phyloP scores from a whole-genome alignment of 805 yeast genomes.

The Limtongozyma cylindracea region DNA sequence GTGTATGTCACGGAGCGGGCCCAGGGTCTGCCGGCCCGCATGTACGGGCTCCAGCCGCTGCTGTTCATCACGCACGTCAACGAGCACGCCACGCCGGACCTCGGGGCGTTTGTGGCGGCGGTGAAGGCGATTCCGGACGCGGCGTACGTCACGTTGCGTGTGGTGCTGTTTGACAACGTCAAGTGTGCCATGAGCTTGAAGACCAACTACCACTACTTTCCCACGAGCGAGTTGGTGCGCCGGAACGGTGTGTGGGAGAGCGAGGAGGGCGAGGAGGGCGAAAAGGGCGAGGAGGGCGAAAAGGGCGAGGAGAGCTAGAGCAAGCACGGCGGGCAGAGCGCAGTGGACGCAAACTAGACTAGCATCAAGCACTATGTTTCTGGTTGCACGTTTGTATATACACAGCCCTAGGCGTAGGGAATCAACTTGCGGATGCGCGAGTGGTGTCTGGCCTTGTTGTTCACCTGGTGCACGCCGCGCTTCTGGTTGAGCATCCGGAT shows the following conservation, averaged over 20 bases:
- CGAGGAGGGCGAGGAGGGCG: constrained; percentile 14
- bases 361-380: too few relatives aligned
- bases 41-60: constrained; percentile 54
- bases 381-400: too few relatives aligned
- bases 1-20: constrained; percentile 62
- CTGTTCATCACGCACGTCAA: constrained; percentile 80
- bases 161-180: constrained; percentile 66
- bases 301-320: background rate
- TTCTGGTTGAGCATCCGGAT: constrained; percentile 31
- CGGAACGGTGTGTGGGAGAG: constrained; percentile 22
- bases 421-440: constrained; percentile 30
- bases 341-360: constrained; percentile 1
- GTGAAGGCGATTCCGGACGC: constrained; percentile 55
- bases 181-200: constrained; percentile 72
- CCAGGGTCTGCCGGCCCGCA: constrained; percentile 70
- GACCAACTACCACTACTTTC: constrained; percentile 77
- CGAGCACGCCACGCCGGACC: constrained; percentile 43
- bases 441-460: constrained; percentile 23
- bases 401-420: constrained; percentile 1
- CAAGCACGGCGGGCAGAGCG: too few relatives aligned
- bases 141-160: constrained; percentile 56
- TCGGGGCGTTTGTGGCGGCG: constrained; percentile 38
- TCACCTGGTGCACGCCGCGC: constrained; percentile 28
- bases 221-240: constrained; percentile 36
- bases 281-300: background rate